Conservation (phyloP, 2,329 filamentous ascomycete genomes). For the Orbilia quercus region DNA sequence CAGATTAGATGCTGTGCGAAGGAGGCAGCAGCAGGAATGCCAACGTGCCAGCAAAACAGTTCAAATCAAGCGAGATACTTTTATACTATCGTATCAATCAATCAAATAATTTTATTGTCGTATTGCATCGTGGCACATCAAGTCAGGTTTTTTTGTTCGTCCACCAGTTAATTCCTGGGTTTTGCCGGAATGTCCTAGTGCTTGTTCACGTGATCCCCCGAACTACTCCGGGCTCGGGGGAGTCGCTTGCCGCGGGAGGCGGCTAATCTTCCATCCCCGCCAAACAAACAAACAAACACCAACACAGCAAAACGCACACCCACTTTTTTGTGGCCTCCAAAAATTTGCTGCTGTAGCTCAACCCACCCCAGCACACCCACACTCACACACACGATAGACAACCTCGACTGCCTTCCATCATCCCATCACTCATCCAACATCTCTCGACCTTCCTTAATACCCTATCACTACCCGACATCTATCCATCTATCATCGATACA, state of each 20-base stretch:
- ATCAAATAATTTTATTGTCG: not conserved
- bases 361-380: not conserved
- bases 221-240: not conserved
- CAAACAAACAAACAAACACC: not conserved
- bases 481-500: not conserved
- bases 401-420: conserved; percentile 1
- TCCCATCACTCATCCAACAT: not conserved
- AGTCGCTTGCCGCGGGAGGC: not conserved
- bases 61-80: too few relatives aligned
- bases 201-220: not conserved
- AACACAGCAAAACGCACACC: not conserved
- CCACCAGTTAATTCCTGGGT: not conserved
- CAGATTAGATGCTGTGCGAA: too few relatives aligned
- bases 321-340: conserved; percentile 33
- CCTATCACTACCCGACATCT: not conserved
- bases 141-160: not conserved
- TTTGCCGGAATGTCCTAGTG: not conserved
- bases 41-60: too few relatives aligned
- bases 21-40: too few relatives aligned
- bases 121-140: not conserved
- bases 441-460: not conserved
- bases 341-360: conserved; percentile 32
- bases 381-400: conserved; percentile 1
- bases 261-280: conserved; percentile 1
- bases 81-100: too few relatives aligned